Percentiles rank a stretch among this genome's conserved stretches.
Evolutionary conservation across 441 rosid species (phyloP).

Genomic region (Hura crepitans): DNA sequence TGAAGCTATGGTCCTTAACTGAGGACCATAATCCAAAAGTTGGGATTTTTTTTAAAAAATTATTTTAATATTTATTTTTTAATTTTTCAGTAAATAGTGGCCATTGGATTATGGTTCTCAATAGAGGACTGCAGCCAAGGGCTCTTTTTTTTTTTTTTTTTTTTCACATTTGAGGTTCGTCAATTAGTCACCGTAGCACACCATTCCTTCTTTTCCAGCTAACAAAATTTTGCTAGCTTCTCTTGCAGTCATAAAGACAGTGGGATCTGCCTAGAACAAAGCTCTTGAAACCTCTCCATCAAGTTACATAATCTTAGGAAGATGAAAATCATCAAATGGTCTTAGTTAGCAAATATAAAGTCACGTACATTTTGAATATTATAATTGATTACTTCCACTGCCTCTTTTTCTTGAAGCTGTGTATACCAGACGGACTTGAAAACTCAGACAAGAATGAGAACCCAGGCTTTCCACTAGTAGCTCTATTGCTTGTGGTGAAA

Average conservation of each 20-base stretch:
- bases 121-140: too few relatives aligned
- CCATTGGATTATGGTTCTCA: too few relatives aligned
- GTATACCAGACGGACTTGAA: constrained; percentile 51
- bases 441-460: constrained; percentile 47
- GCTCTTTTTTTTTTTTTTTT: too few relatives aligned
- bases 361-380: not conserved
- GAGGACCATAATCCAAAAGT: too few relatives aligned
- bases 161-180: too few relatives aligned
- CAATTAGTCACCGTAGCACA: constrained; percentile 57
- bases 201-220: constrained; percentile 68
- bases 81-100: too few relatives aligned
- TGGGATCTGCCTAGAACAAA: constrained; percentile 49
- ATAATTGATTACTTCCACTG: constrained; percentile 39
- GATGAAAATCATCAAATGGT: not conserved
- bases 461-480: constrained; percentile 51
- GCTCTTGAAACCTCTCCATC: constrained; percentile 57
- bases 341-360: not conserved
- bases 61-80: too few relatives aligned
- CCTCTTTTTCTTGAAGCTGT: constrained; percentile 51
- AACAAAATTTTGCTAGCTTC: constrained; percentile 59
- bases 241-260: constrained; percentile 56
- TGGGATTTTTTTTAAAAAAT: too few relatives aligned
- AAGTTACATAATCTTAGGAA: not conserved
- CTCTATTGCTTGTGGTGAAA: constrained; percentile 52
- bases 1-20: too few relatives aligned